These are phyloP conservation scores for Rhynchosporium secalis DNA, from an alignment of 2,329 filamentous ascomycete species.

Conservation along the genomic window DNA sequence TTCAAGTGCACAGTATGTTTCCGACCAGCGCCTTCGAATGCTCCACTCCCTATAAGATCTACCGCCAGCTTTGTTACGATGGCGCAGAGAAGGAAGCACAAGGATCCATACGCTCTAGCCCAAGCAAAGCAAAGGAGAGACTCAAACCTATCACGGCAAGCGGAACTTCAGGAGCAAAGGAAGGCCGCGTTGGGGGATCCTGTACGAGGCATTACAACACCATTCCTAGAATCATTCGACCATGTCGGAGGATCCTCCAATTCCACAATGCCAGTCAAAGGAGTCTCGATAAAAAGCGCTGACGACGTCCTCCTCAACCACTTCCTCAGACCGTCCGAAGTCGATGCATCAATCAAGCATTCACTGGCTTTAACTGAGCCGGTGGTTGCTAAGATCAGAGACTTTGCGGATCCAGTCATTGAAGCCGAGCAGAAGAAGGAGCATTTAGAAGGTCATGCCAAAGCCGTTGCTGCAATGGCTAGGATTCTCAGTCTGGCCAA, in stretches of 20 bases:
- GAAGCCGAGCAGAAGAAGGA: slow-evolving; percentile 40
- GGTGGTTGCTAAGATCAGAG: slow-evolving; percentile 40
- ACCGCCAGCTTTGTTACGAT: slow-evolving; percentile 59
- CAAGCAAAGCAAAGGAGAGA: slow-evolving; percentile 82
- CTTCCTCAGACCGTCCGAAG: slow-evolving; percentile 66
- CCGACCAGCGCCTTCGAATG: slow-evolving; percentile 52
- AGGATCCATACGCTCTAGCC: slow-evolving; percentile 79
- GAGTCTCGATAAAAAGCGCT: slow-evolving; percentile 45
- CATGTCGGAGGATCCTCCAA: slow-evolving; percentile 46
- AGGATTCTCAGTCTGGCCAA: slow-evolving; percentile 79
- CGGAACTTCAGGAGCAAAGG: slow-evolving; percentile 65
- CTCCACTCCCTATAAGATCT: slow-evolving; percentile 59
- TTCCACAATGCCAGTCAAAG: slow-evolving; percentile 41
- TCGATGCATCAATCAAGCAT: slow-evolving; percentile 64
- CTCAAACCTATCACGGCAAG: slow-evolving; percentile 75
- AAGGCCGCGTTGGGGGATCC: slow-evolving; percentile 71
- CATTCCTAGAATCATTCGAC: slow-evolving; percentile 82
- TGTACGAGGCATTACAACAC: slow-evolving; percentile 73
- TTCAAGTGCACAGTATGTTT: slow-evolving; percentile 54
- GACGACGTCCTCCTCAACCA: slow-evolving; percentile 69
- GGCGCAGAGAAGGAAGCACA: slow-evolving; percentile 66
- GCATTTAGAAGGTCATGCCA: slow-evolving; percentile 60
- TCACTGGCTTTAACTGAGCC: slow-evolving; percentile 70
- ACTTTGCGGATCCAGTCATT: slow-evolving; percentile 46
- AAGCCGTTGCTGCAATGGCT: slow-evolving; percentile 71